A percentile compares a stretch with the other conserved stretches of the same genome.
phyloP scores from a whole-genome alignment of 2,329 filamentous ascomycete species.

The Scedosporium minutisporum region DNA sequence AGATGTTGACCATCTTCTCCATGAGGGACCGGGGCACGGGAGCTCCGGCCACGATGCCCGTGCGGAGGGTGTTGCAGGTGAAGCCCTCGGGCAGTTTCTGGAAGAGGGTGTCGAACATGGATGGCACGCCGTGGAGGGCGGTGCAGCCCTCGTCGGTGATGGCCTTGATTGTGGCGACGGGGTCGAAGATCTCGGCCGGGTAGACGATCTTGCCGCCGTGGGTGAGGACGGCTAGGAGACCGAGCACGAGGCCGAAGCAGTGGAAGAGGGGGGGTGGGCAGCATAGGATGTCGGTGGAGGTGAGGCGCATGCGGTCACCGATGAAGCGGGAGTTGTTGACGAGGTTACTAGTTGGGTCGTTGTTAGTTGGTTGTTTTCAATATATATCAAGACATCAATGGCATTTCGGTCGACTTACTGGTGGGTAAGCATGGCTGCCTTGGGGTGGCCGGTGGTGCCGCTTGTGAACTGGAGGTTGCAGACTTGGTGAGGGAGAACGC shows the following conservation, averaged over 20 bases:
- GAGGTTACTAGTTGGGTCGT: conserved; percentile 35
- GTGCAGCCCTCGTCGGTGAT: conserved; percentile 61
- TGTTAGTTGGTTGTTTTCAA: background rate
- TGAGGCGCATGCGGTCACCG: conserved; percentile 64
- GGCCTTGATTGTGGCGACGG: conserved; percentile 53
- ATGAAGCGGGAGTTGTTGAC: conserved; percentile 62
- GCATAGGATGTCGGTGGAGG: conserved; percentile 58
- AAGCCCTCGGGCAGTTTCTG: conserved; percentile 32
- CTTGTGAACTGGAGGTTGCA: conserved; percentile 69
- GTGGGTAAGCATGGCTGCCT: conserved; percentile 66
- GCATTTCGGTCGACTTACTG: conserved; percentile 33
- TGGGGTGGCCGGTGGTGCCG: conserved; percentile 64
- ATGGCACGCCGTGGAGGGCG: conserved; percentile 70
- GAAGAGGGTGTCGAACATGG: conserved; percentile 68
- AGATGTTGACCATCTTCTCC: conserved; percentile 58
- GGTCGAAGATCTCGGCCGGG: conserved; percentile 64
- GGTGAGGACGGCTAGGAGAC: conserved; percentile 61
- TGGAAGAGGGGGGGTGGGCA: conserved; percentile 80
- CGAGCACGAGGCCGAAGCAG: conserved; percentile 74
- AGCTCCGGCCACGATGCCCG: conserved; percentile 70
- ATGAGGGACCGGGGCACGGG: conserved; percentile 68
- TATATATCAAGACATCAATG: conserved; percentile 1
- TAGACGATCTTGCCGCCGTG: conserved; percentile 71
- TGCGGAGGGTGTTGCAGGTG: conserved; percentile 48
- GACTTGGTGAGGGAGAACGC: conserved; percentile 54